These are phyloP conservation scores for Triticum monococcum DNA, from an alignment of 176 grass and related monocot genomes.

Conservation along the genomic window DNA sequence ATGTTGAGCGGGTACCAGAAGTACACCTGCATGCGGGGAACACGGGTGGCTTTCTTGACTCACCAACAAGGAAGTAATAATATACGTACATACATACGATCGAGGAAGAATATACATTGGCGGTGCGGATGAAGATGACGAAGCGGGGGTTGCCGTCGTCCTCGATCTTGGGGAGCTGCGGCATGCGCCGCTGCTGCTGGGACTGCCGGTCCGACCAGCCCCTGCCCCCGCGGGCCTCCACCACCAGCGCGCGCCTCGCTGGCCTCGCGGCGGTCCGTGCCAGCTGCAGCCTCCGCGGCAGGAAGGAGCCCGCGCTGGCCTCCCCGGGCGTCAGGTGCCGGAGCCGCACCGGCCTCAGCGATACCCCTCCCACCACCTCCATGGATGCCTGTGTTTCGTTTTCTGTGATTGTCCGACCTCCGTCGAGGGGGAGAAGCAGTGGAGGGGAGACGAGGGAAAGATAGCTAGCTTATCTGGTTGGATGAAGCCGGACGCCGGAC, in stretches of 20 bases:
- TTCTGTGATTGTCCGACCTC: constrained; percentile 1
- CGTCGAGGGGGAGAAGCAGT: constrained; percentile 26
- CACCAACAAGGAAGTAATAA: not conserved
- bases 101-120: constrained; percentile 47
- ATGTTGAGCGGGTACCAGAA: constrained; percentile 97
- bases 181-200: constrained; percentile 48
- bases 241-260: constrained; percentile 53
- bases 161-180: constrained; percentile 74
- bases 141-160: constrained; percentile 86
- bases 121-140: constrained; percentile 90
- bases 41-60: not conserved
- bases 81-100: not conserved
- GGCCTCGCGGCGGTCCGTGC: not conserved
- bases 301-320: not conserved
- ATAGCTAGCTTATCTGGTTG: constrained; percentile 38
- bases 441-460: constrained; percentile 23
- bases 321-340: not conserved
- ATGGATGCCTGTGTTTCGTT: constrained; percentile 30
- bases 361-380: constrained; percentile 58
- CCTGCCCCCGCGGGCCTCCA: constrained; percentile 60
- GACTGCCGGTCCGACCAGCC: constrained; percentile 55
- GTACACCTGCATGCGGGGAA: constrained; percentile 54
- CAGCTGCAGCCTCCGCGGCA: constrained; percentile 32
- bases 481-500: not conserved
- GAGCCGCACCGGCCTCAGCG: constrained; percentile 38